Evolutionary conservation across 805 yeast species (phyloP).

Genomic region (Kodamaea lidongshanica): DNA sequence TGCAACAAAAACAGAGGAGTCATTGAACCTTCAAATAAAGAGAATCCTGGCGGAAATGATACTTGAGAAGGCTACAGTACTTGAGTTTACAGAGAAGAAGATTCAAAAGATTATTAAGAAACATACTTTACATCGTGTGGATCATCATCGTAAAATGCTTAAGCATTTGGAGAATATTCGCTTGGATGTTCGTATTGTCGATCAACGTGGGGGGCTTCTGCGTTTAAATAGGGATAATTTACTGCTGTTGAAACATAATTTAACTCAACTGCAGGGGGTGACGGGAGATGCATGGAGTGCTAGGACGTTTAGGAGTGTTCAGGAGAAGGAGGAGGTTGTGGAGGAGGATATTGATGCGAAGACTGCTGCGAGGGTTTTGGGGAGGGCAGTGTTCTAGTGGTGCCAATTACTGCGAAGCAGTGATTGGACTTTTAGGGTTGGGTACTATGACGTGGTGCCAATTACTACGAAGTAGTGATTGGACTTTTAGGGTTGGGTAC

Average conservation of each 20-base stretch:
- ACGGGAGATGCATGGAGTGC: slow-evolving; percentile 42
- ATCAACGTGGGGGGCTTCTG: slow-evolving; percentile 72
- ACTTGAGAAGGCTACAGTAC: slow-evolving; percentile 58
- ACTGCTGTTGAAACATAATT: slow-evolving; percentile 38
- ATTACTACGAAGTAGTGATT: no score
- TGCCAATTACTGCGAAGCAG: no score
- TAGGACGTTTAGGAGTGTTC: slow-evolving; percentile 31
- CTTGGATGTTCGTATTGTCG: slow-evolving; percentile 67
- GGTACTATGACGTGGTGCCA: no score
- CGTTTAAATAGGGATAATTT: slow-evolving; percentile 71
- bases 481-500: no score
- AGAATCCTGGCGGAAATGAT: slow-evolving; percentile 83
- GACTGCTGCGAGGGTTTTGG: slow-evolving; percentile 76
- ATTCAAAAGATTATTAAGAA: slow-evolving; percentile 50
- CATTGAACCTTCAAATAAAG: slow-evolving; percentile 67
- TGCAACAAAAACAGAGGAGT: slow-evolving; percentile 71
- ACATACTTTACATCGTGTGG: slow-evolving; percentile 66
- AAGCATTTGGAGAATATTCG: slow-evolving; percentile 67
- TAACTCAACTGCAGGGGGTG: slow-evolving; percentile 37
- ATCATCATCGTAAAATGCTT: slow-evolving; percentile 77
- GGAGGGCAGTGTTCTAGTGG: slow-evolving; percentile 72
- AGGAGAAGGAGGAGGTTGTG: slow-evolving; percentile 22
- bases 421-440: no score
- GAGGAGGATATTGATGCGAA: slow-evolving; percentile 60
- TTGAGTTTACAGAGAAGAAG: slow-evolving; percentile 51